Evolutionary conservation across 2,329 filamentous ascomycete species (phyloP), one percentile per base, ranked within the genome.

Genomic region (Sporothrix phasma): DNA sequence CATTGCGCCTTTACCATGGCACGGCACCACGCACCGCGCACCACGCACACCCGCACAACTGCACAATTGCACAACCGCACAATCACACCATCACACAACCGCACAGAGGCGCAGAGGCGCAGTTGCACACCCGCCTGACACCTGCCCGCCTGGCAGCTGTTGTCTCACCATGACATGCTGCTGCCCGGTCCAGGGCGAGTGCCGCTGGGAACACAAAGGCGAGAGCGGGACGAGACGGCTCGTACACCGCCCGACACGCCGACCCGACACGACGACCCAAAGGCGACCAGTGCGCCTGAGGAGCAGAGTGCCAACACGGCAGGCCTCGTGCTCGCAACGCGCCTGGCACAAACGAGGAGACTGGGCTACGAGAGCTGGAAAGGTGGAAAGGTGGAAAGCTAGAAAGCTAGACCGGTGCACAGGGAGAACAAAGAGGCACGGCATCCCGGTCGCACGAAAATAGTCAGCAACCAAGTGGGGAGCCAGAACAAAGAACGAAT

Each of bases 401-500:
- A n/a, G n/a, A n/a, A n/a, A n/a, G n/a, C n/a, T 46, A 46, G 19
- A 31, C 47, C 60, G 60, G 46, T 62, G 60, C 53, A 39, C 43
- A 29, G 37, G 5, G 43, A 24, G 47, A 49, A 64, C 58, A 64
- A 66, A 64, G 65, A 51, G 51, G 58, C n/a, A n/a, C 19, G 5
- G 11, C 31, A 49, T 24, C 24, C 31, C 41, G 49, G 31, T 39
- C 17, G n/a, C 24, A 37, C 22, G 22, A 61, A 58, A 47, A 51
- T 64, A 65, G 65, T 66, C 65, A 66, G 65, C 65, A 66, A 47
- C 64, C 65, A 65, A 66, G 62, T 61, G 65, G 56, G 49, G 41
- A 63, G 34, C 7, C n/a, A 61, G 60, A 66, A 61, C 61, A 65
- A 65, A 56, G 51, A 56, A 56, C 34, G 19, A 13, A 10, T 4